Evolutionary conservation across 2,329 filamentous ascomycete species (phyloP), one percentile per base, ranked within the genome.

Genomic region (Xylariaceae sp.): DNA sequence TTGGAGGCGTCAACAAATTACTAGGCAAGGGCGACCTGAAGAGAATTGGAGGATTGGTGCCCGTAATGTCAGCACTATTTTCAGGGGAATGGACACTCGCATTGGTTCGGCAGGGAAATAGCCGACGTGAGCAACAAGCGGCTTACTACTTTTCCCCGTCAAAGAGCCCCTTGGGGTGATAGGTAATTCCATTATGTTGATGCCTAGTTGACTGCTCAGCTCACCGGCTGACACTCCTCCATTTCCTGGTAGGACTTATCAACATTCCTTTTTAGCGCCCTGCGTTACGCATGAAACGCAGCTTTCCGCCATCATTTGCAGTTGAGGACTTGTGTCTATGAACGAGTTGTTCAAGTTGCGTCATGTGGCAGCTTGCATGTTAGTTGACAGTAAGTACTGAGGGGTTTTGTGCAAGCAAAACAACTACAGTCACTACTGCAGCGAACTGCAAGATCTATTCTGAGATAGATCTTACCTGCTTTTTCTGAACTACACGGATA

Each of bases 81-180:
- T 45, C 42, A 45, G 42, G 13, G 42, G 13, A 42, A 13, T 42
- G 15, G 53, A 37, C 47, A 23, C 15, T 42, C 42, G 30, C 42
- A 47, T 51, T 42, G 37, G 37, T 56, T 52, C 55, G 58, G 58
- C 52, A 56, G 50, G 42, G 49, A 17, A 44, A 47, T 51, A 54
- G 37, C 49, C 45, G 18, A 44, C 35, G 44, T 37, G 17, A 51
- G 52, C 55, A 57, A 15, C 45, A 11, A 45, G 23, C 44, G 34
- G 56, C 61, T 63, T 61, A 63, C 61, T 58, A 50, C 58, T 61
- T 58, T 18, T 11, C 15, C 23, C 5, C 47, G 35, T 30, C 42
- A 11, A 6, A 17, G 17, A 18, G 51, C 39, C 15, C 18, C 45
- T 55, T 51, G 17, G 55, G 50, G 53, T 53, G 45, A 51, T 51